These are phyloP conservation scores for Talaromyces marneffei DNA, from an alignment of 2,329 filamentous ascomycete species.

Conservation along the genomic window DNA sequence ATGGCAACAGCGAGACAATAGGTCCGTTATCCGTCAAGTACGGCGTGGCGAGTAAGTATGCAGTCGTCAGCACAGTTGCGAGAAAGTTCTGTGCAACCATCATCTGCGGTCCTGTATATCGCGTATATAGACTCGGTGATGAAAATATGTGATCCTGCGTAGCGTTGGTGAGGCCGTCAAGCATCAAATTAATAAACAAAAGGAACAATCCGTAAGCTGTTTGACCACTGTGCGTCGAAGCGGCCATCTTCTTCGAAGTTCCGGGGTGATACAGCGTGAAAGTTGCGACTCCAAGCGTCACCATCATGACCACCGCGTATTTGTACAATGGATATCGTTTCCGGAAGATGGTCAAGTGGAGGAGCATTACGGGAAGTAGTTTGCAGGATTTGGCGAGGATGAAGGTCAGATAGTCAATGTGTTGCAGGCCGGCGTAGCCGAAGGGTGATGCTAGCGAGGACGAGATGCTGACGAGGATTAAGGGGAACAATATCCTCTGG, in stretches of 20 bases:
- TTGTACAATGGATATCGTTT: conserved; percentile 91
- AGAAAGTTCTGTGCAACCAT: conserved; percentile 97
- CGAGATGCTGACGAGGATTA: conserved; percentile 80
- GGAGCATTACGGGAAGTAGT: conserved; percentile 94
- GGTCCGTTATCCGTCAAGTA: conserved; percentile 60
- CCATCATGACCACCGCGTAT: conserved; percentile 84
- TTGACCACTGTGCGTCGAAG: conserved; percentile 54
- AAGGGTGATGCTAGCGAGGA: conserved; percentile 89
- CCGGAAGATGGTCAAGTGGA: conserved; percentile 88
- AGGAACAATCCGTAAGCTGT: conserved; percentile 70
- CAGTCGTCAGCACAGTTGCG: conserved; percentile 67
- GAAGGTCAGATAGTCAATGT: conserved; percentile 98
- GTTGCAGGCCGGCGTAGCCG: conserved; percentile 83
- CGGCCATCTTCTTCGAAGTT: conserved; percentile 51
- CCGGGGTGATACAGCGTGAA: conserved; percentile 83
- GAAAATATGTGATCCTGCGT: conserved; percentile 93
- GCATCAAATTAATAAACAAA: conserved; percentile 81
- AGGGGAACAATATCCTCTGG: conserved; percentile 64
- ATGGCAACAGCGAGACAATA: conserved; percentile 62
- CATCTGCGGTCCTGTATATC: conserved; percentile 92
- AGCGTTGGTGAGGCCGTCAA: conserved; percentile 92
- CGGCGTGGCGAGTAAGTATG: conserved; percentile 72
- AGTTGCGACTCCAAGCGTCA: conserved; percentile 86
- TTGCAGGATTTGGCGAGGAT: conserved; percentile 98
- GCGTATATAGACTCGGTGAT: conserved; percentile 57